Evolutionary conservation across 164 flowering plant species (phyloP).

Genomic region (Tetracentron sinense): DNA sequence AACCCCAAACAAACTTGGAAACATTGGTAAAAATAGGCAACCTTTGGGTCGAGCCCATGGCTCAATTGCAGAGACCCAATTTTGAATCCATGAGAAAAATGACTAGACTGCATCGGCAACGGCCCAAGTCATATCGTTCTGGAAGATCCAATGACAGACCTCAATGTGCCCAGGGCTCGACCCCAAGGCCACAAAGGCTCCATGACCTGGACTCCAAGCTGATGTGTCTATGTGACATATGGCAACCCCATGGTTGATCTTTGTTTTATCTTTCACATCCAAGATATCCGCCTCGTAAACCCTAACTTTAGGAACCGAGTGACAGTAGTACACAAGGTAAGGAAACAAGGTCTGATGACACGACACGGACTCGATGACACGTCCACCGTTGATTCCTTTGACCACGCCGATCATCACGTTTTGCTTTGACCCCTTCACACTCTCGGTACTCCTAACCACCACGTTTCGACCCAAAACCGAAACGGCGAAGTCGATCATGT

Average conservation of each 20-base stretch:
- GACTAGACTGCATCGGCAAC: too few species aligned
- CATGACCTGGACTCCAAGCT: not conserved
- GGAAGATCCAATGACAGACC: not conserved
- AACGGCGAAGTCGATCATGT: slow-evolving; percentile 81
- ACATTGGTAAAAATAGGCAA: too few species aligned
- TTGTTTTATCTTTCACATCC: slow-evolving; percentile 33
- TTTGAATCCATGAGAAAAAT: too few species aligned
- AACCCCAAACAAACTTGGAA: too few species aligned
- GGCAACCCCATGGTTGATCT: slow-evolving; percentile 75
- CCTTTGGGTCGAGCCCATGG: too few species aligned
- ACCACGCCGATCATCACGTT: slow-evolving; percentile 58
- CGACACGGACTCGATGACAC: slow-evolving; percentile 64
- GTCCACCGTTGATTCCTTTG: slow-evolving; percentile 69
- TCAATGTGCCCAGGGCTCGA: not conserved
- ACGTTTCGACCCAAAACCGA: slow-evolving; percentile 52
- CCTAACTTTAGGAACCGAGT: slow-evolving; percentile 78
- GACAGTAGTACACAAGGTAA: slow-evolving; percentile 77
- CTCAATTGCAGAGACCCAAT: too few species aligned
- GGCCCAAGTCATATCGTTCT: slow-evolving; percentile 10
- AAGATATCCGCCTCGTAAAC: slow-evolving; percentile 74
- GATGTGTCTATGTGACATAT: slow-evolving; percentile 54
- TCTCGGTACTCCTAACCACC: slow-evolving; percentile 53
- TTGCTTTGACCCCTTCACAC: slow-evolving; percentile 47
- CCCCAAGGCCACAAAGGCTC: not conserved
- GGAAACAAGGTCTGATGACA: slow-evolving; percentile 89